Base-by-base conservation (phyloP, 1,284 basidiomycete genomes). In the Trichosporon ovoides region DNA sequence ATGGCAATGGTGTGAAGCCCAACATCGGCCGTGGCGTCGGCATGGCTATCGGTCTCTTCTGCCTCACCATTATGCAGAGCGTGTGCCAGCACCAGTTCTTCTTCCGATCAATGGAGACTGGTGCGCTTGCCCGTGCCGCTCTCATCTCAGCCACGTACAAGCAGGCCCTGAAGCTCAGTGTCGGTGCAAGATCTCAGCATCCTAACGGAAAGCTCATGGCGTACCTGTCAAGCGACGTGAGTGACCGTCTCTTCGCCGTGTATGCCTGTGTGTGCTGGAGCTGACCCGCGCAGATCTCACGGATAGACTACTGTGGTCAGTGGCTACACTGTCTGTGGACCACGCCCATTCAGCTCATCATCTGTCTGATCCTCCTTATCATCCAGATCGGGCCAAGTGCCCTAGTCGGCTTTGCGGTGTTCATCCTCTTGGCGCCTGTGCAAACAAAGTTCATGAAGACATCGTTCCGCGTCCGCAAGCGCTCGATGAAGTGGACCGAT, bases 121-220 rank as follows among this genome's bases (percentile, higher is more conserved):
- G 88, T 34, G 83, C 88, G 4, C 78, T 90, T 24, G 81, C 83
- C 0, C 82, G 89, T 46, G 85, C 85, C 0, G 84, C 87, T 0
- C 80, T 93, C 43, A 89, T 88, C 56, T 82, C 83, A 43, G 85
- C 86, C 0, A 83, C 90, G 22, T 92, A 89, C 77, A 83, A 85
- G 61, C 84, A 87, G 28, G 83, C 86, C 2, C 81, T 90, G 50
- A 77, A 78, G 36, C 78, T 91, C 46, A 84, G 83, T 0, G 84
- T 84, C 6, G 85, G 84, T 66, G 83, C 85, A n/a, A 80, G 88
- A 50, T 81, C 83, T 11, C 78, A 80, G 20, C 80, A 87, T 53
- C 79, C 83, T 2, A 88, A 86, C 66, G 83, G 87, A 3, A 83
- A 84, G 54, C 80, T 91, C 35, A 82, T 89, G 52, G 88, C 86